A percentile compares a stretch with the other conserved stretches of the same genome.
These are phyloP conservation scores for Syzygium syzygioides DNA, from an alignment of 441 rosid genomes.

Conservation along the genomic window DNA sequence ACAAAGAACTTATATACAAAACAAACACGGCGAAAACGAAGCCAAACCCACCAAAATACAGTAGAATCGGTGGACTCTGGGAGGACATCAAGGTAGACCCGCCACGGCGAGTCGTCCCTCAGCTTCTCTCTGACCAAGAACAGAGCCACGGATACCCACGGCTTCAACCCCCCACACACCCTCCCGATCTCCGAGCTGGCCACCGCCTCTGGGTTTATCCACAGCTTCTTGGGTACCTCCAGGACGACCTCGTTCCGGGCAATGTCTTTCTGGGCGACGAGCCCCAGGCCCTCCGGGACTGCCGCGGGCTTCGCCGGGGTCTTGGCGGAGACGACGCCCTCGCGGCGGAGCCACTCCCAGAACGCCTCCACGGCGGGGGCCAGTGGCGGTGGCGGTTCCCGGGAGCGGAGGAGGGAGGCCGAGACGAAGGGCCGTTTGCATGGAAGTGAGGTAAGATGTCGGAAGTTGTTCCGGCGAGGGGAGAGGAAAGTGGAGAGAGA, in stretches of 20 bases:
- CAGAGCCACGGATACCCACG: constrained; percentile 85
- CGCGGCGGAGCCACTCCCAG: constrained; percentile 82
- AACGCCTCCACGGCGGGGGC: constrained; percentile 40
- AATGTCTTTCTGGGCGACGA: constrained; percentile 70
- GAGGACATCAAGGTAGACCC: constrained; percentile 79
- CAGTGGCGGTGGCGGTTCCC: constrained; percentile 6
- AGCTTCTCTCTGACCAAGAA: constrained; percentile 79
- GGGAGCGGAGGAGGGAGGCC: constrained; percentile 23
- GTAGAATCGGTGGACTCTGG: constrained; percentile 78
- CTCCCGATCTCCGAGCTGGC: constrained; percentile 75
- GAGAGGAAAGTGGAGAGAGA: constrained; percentile 17
- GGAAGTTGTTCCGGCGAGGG: constrained; percentile 6
- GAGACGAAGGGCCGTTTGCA: constrained; percentile 24
- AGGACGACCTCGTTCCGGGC: constrained; percentile 78
- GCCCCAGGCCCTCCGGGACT: constrained; percentile 74
- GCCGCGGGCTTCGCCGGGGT: constrained; percentile 51
- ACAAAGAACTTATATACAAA: background rate
- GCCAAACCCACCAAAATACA: constrained; percentile 70
- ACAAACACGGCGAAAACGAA: background rate
- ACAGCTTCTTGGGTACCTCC: constrained; percentile 77
- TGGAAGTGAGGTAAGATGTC: background rate
- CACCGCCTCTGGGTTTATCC: constrained; percentile 84
- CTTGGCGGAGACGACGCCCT: constrained; percentile 58
- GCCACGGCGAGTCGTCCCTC: constrained; percentile 51
- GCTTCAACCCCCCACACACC: constrained; percentile 72